Evolutionary conservation across 768 basidiomycete genomes (phyloP), one percentile per base, ranked within the genome.

Genomic region (Lepiota subincarnata): DNA sequence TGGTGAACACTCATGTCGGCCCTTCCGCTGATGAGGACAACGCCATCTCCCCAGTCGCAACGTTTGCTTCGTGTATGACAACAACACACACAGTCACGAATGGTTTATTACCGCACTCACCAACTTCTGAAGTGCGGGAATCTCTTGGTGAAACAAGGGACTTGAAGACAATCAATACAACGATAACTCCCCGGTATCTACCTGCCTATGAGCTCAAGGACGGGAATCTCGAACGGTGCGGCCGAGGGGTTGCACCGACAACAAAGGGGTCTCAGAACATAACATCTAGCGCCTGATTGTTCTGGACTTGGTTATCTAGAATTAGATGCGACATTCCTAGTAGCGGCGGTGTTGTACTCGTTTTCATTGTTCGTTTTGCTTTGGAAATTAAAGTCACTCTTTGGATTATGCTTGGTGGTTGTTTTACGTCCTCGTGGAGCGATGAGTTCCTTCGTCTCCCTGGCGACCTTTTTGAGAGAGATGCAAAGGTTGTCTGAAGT

Each of bases 191-290:
- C 37, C 73, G 70, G 20, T 95, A 88, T 64, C 74, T 75, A 24
- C 92, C 92, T 1, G 92, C 93, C 1, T 89, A 91, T 69, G 86
- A 91, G 70, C 76, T 96, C 1, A 62, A 72, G 31, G 90, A 95
- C 62, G 89, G 80, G 19, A 73, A 72, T 45, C 72, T 91, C 44
- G 92, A 94, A 67, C 77, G 92, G 38, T 84, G 78, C 10, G 87
- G 87, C 8, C 73, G 87, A 31, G 81, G 79, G 2, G 12, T n/a
- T 41, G 14, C 28, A n/a, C n/a, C 45, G 6, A 37, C 24, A 11
- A 24, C 22, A 18, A 28, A 31, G 36, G 11, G n/a, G 34, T 26
- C 19, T 2, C 50, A 42, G 19, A 13, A 34, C n/a, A 39, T 41
- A 12, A 43, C 34, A 26, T 43, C 18, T 2, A 35, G 8, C 6